phyloP scores from a whole-genome alignment of 345 rosid genomes.

The Syzygium jambos region DNA sequence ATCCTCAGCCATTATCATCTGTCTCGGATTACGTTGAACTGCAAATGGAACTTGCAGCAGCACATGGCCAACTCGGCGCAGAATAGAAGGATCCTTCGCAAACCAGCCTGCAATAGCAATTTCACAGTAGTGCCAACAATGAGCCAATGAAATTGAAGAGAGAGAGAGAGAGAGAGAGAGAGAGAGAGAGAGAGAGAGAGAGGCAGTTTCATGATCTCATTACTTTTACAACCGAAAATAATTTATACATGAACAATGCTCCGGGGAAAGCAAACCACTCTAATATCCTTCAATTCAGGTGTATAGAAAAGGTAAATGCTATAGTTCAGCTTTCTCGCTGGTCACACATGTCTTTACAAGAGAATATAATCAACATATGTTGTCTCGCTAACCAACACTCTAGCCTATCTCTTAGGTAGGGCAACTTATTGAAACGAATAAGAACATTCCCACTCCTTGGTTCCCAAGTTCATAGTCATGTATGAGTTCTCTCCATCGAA shows the following conservation, averaged over 20 bases:
- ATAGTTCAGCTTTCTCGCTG: neutral
- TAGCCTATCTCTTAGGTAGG: neutral
- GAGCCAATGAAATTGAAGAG: neutral
- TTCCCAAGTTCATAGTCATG: neutral
- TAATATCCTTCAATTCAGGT: neutral
- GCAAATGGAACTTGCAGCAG: conserved; percentile 85
- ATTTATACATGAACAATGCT: neutral
- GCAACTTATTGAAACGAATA: neutral
- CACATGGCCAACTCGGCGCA: conserved; percentile 80
- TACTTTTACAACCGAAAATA: neutral
- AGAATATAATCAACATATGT: neutral
- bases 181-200: too few relatives aligned
- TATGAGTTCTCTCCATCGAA: neutral
- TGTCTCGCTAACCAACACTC: neutral
- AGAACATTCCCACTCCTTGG: neutral
- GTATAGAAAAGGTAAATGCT: neutral
- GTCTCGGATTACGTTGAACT: conserved; percentile 71
- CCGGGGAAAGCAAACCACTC: neutral
- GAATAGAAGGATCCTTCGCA: conserved; percentile 76
- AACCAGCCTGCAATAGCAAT: conserved; percentile 63
- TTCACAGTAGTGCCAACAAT: conserved; percentile 1
- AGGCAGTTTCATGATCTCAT: neutral
- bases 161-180: neutral
- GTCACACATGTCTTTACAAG: neutral
- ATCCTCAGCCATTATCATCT: conserved; percentile 87